Evolutionary conservation across 371 early-diverging fungal species (phyloP), one percentile per base, ranked within the genome.

Genomic region (Mucor circinelloides): DNA sequence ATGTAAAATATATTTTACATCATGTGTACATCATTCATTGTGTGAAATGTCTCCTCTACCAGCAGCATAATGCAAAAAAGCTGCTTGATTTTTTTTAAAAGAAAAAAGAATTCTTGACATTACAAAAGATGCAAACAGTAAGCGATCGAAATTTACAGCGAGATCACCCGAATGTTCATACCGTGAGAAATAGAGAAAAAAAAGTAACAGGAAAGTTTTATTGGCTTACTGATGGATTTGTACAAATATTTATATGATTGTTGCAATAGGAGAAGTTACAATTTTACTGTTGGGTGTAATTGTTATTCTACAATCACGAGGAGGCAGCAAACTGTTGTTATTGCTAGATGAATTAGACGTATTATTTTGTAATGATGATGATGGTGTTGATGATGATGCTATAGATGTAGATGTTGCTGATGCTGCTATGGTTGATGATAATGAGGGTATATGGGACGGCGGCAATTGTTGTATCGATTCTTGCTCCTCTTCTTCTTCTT

Each of bases 401-500:
- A 48, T 21, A 25, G 21, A 31, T 27, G 34, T 25, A 25, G 48
- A 46, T 42, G 65, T 44, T 19, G 32, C 46, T 17, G 57, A 25
- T 30, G 42, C 34, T 25, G 59, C 31, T 34, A 32, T 66, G 19
- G 21, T 30, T n/a, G 54, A 50, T 55, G 64, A 27, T 27, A 31
- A 56, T 40, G 38, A 38, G 38, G 64, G 55, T 64, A 64, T 64
- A 56, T 30, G 19, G 7, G 21, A 27, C 9, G 34, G 34, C 34
- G 34, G 48, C 32, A 7, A 27, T 28, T 17, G 38, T 25, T 40
- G 25, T 52, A 21, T 52, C 23, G 27, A 31, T 48, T 48, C 36
- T 66, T 59, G 60, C 23, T 70, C 30, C 17, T 70, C 62, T 7
- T 66, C 61, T 34, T 69, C 36, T 36, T 61, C 58, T 27, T 70